Evolutionary conservation across 2,329 filamentous ascomycete species (phyloP).

Genomic region (Pseudocercospora fijiensis): DNA sequence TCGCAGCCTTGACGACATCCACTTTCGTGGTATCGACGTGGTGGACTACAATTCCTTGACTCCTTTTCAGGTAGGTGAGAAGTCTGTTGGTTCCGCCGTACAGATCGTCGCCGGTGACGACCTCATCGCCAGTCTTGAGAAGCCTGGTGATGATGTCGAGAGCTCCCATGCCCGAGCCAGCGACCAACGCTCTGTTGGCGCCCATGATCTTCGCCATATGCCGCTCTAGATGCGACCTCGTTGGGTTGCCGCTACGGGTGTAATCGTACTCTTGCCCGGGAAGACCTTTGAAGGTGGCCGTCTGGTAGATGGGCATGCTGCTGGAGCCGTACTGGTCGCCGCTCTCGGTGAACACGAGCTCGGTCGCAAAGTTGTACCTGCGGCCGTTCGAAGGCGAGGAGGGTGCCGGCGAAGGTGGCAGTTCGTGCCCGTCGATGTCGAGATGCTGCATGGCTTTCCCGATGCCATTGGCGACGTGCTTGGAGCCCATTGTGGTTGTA

Average conservation of each 20-base stretch:
- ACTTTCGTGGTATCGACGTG: slow-evolving; percentile 91
- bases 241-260: slow-evolving; percentile 95
- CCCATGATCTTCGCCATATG: slow-evolving; percentile 99
- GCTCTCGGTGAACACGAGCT: slow-evolving; percentile 92
- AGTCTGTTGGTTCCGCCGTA: slow-evolving; percentile 95
- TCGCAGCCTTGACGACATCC: slow-evolving; percentile 64
- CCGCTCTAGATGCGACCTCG: slow-evolving; percentile 89
- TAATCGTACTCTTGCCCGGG: slow-evolving; percentile 93
- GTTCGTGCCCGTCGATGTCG: slow-evolving; percentile 78
- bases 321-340: slow-evolving; percentile 97
- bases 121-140: slow-evolving; percentile 88
- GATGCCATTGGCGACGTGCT: slow-evolving; percentile 36
- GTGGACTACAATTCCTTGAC: slow-evolving; percentile 89
- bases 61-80: slow-evolving; percentile 84
- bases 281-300: slow-evolving; percentile 91
- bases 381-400: slow-evolving; percentile 84
- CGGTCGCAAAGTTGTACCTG: slow-evolving; percentile 90
- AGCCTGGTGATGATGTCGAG: slow-evolving; percentile 93
- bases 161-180: slow-evolving; percentile 96
- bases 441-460: slow-evolving; percentile 53
- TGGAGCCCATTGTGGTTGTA: slow-evolving; percentile 31
- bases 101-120: slow-evolving; percentile 93
- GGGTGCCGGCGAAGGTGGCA: slow-evolving; percentile 88
- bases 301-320: slow-evolving; percentile 95
- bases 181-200: slow-evolving; percentile 83